A percentile compares a stretch with the other conserved stretches of the same genome.
Conservation (phyloP, 1,284 basidiomycete genomes). For the Xanthoconium separans region DNA sequence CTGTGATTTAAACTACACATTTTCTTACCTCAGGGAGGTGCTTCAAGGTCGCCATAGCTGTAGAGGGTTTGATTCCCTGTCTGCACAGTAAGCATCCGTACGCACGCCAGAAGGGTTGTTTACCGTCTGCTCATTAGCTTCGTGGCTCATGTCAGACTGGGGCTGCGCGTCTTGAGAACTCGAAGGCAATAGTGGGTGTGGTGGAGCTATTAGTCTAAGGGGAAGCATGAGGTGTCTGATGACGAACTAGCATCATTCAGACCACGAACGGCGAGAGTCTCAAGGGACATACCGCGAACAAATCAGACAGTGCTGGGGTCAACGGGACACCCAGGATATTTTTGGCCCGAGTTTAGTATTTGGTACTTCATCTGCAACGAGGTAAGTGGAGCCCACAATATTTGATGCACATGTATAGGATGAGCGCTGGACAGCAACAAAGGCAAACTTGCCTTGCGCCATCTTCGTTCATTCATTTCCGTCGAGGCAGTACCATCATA, state of each 20-base stretch:
- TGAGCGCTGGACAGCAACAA: too few species aligned
- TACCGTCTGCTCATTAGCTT: not conserved
- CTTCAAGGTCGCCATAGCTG: not conserved
- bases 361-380: not conserved
- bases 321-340: too few species aligned
- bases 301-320: too few species aligned
- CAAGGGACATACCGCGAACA: not conserved
- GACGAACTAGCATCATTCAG: not conserved
- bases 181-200: not conserved
- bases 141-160: not conserved
- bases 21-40: not conserved
- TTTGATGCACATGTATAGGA: too few species aligned
- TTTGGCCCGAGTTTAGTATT: not conserved
- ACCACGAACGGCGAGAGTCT: not conserved
- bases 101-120: too few species aligned
- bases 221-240: not conserved
- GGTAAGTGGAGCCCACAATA: too few species aligned
- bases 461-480: too few species aligned
- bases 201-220: not conserved
- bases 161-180: not conserved
- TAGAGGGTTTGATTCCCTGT: not conserved
- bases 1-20: not conserved
- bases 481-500: too few species aligned
- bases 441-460: too few species aligned
- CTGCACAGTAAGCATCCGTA: not conserved